Evolutionary conservation across 192 early-diverging fungal genomes (phyloP).

Genomic region (Rhizophlyctis rosea): DNA sequence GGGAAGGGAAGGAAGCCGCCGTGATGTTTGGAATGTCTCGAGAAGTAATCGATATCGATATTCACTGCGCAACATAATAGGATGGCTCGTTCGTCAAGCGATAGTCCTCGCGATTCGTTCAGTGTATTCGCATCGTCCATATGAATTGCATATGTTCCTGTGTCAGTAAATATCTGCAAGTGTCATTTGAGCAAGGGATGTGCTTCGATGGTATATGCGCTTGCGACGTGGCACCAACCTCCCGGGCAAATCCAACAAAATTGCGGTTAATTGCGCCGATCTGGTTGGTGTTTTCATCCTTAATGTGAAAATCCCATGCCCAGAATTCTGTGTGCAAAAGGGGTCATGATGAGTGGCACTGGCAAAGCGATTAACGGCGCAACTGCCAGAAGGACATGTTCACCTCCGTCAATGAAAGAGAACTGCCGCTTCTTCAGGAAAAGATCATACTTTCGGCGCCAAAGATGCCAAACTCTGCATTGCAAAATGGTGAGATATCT

Average conservation of each 20-base stretch:
- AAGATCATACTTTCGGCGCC: slow-evolving; percentile 78
- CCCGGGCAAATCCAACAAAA: slow-evolving; percentile 79
- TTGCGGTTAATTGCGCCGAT: slow-evolving; percentile 69
- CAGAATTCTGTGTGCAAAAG: slow-evolving; percentile 46
- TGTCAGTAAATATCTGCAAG: slow-evolving; percentile 78
- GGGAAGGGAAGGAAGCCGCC: background rate
- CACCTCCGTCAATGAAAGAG: slow-evolving; percentile 30
- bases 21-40: slow-evolving; percentile 54
- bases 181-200: slow-evolving; percentile 70
- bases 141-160: slow-evolving; percentile 76
- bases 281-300: slow-evolving; percentile 46
- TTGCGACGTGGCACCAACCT: slow-evolving; percentile 22
- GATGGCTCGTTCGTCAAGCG: slow-evolving; percentile 76
- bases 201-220: slow-evolving; percentile 28
- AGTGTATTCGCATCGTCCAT: slow-evolving; percentile 59
- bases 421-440: slow-evolving; percentile 61
- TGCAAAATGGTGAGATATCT: background rate
- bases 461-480: slow-evolving; percentile 69
- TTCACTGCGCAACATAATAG: slow-evolving; percentile 77
- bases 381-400: too few relatives aligned
- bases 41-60: slow-evolving; percentile 89
- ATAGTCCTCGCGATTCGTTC: slow-evolving; percentile 16
- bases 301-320: slow-evolving; percentile 77
- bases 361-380: background rate
- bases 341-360: background rate